Evolutionary conservation across 2,329 filamentous ascomycete species (phyloP), one percentile per base, ranked within the genome.

Genomic region (Fusarium mundagurra): DNA sequence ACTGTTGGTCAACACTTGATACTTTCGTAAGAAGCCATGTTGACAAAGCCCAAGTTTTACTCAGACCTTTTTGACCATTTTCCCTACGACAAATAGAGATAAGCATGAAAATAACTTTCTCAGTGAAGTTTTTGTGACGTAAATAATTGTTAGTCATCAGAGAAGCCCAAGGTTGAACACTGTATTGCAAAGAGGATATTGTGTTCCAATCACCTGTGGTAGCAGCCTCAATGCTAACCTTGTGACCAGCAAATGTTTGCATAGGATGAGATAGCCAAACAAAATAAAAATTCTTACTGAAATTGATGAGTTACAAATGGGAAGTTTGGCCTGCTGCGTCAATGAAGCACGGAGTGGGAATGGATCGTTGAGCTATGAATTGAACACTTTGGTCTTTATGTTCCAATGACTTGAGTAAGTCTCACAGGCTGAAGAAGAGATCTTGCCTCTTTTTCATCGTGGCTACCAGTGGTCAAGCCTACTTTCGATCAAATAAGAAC

Each of bases 221-320:
- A 45, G 43, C 24, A 45, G 43, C 17, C 43, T 13, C 17, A n/a
- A 17, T 9, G 4, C 7, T 48, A n/a, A 17, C 45, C 13, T 22
- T 16, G 0, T 22, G 20, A 0, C 4, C 20, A 7, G 6, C 27
- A 29, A 3, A 22, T n/a, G n/a, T n/a, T n/a, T n/a, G n/a, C n/a
- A n/a, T n/a, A n/a, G n/a, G n/a, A n/a, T n/a, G n/a, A n/a, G n/a
- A n/a, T n/a, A n/a, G n/a, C n/a, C n/a, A n/a, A n/a, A n/a, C n/a
- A n/a, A n/a, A n/a, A n/a, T n/a, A n/a, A n/a, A n/a, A n/a, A n/a
- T n/a, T n/a, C n/a, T n/a, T n/a, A n/a, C n/a, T n/a, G n/a, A n/a
- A n/a, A n/a, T n/a, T n/a, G n/a, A n/a, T n/a, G n/a, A n/a, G n/a
- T n/a, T n/a, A n/a, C n/a, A n/a, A n/a, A n/a, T n/a, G n/a, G n/a